Conservation (phyloP, 805 yeast genomes). For the Saccharomycopsis oosterbeekiorum region DNA sequence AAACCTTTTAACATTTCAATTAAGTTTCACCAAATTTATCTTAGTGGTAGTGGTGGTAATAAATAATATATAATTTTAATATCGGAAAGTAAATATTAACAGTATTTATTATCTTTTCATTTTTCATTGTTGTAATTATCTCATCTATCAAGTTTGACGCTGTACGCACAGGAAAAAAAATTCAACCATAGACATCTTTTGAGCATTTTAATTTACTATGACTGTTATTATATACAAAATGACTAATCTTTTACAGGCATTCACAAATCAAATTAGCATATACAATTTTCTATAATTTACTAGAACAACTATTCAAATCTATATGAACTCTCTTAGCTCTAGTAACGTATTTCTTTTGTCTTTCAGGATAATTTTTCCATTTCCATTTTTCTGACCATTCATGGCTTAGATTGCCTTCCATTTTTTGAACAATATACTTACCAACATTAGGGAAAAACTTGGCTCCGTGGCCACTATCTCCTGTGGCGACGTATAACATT, state of each 20-base stretch:
- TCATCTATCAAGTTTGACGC: background rate
- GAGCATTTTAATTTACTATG: too few species aligned
- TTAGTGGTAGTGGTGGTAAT: too few species aligned
- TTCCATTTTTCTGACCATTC: constrained; percentile 25
- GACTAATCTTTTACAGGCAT: background rate
- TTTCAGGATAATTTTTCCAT: constrained; percentile 23
- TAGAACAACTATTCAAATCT: background rate
- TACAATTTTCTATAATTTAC: background rate
- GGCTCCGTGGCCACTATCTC: constrained; percentile 41
- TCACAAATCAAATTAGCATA: background rate
- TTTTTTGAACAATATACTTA: constrained; percentile 28
- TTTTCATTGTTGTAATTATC: too few species aligned
- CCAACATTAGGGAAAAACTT: constrained; percentile 40
- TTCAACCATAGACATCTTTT: too few species aligned
- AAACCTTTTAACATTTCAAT: background rate
- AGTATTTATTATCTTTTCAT: too few species aligned
- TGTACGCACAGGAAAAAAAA: too few species aligned
- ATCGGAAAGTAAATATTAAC: too few species aligned
- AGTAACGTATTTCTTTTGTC: background rate
- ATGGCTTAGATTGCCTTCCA: constrained; percentile 25
- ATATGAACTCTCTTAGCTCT: constrained; percentile 4
- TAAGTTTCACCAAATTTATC: too few species aligned
- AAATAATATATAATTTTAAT: too few species aligned
- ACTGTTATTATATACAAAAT: background rate
- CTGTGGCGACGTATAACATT: constrained; percentile 32